Evolutionary conservation across 2,329 filamentous ascomycete species (phyloP), one percentile per base, ranked within the genome.

Genomic region (Kalaharituber pfeilii): DNA sequence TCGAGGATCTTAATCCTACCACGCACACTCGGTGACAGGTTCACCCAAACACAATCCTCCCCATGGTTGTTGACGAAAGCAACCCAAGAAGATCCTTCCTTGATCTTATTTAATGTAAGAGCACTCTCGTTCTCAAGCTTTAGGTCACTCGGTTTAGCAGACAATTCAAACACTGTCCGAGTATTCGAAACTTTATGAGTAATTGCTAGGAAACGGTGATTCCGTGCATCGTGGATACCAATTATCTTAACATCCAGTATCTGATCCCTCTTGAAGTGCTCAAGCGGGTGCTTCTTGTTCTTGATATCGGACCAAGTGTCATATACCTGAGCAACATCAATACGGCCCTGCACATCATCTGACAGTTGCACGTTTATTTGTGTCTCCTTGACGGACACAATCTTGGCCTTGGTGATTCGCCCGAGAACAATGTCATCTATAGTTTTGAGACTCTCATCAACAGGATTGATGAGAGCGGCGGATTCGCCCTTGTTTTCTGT

Each of bases 41-140:
- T 95, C 47, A 93, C 82, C 89, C 91, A 96, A 22, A 94, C 74
- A 65, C 78, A 84, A 60, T 85, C 80, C 26, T 84, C 76, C 22
- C 77, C 77, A 57, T 89, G 74, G 65, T 95, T 96, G 73, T 96
- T 98, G 66, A 98, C 79, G 65, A 89, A 96, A 1, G 83, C 88
- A 51, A 93, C 68, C 68, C 84, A 80, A 1, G 75, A 77, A 18
- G 82, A 81, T 18, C 83, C 87, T 51, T 78, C 71, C 62, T 82
- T 74, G 58, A 98, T 71, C 56, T 84, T 78, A 25, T 85, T 80
- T 28, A 95, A 71, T 6, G 79, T 79, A 47, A 94, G 71, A 1
- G 81, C 71, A 52, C 80, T 73, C 39, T 81, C 67, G 56, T 83
- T 76, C 55, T 66, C 67, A n/a, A 70, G 67, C 45, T 71, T 60